Evolutionary conservation across 768 basidiomycete genomes (phyloP), one percentile per base, ranked within the genome.

Genomic region (Naganishia antarctica): DNA sequence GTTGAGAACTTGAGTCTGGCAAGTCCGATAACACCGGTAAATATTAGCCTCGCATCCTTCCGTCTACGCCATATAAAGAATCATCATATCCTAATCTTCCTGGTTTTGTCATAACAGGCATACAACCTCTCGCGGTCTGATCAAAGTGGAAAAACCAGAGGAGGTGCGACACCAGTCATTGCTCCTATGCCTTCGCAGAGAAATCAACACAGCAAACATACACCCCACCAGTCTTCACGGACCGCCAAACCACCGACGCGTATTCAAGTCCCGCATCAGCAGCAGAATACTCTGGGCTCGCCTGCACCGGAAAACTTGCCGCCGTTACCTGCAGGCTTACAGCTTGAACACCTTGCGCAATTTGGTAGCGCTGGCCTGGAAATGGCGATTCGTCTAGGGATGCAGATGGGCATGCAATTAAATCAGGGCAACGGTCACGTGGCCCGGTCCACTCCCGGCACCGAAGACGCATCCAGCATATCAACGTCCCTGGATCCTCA

Each of bases 321-420:
- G 25, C 74, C 73, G 13, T 57, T 77, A 31, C 76, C 76, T 18
- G 70, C 73, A 9, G 76, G 76, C 13, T 50, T 77, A 12, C 69
- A 73, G 1, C 40, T 77, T 18, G 69, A 69, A 32, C 72, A 74
- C 60, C 64, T 77, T 18, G 68, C 73, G 8, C 72, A 75, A 47
- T 74, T 72, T 50, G 76, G 76, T 13, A 68, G 63, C 45, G 72
- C 68, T 7, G 74, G 76, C 1, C 50, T 77, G 45, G 76, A 77
- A 57, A 72, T 75, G 74, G 76, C 76, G 13, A 74, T 77, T 21
- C 41, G 76, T 28, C 70, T 76, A 67, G 75, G 75, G 9, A 75
- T 76, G 73, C 73, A 73, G 6, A 73, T 77, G 16, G 76, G 74
- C 3, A 74, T 77, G 72, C 70, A 70, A 16, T 26, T 74, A 25